Evolutionary conservation across 169 alveolate species (phyloP).

Genomic region (Hammondia hammondi): DNA sequence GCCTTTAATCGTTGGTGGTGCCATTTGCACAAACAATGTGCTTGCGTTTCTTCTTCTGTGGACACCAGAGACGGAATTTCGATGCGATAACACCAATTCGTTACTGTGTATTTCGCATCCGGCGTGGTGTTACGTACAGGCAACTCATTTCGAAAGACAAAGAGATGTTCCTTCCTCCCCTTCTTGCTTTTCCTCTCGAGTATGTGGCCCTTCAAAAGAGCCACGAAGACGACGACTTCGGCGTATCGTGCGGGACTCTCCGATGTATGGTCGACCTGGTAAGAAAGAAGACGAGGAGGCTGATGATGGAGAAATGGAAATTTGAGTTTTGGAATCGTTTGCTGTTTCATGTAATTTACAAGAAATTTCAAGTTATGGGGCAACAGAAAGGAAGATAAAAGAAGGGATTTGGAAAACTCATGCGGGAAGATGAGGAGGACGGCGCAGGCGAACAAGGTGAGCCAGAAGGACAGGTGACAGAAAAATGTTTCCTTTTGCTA

Average conservation of each 20-base stretch:
- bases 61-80: too few species aligned
- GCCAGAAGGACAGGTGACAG: background rate
- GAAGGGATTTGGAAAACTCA: too few species aligned
- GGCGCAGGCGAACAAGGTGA: background rate
- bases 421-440: too few species aligned
- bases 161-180: conserved; percentile 47
- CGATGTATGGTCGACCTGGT: conserved; percentile 56
- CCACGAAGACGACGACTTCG: conserved; percentile 23
- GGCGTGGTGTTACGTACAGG: background rate
- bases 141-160: conserved; percentile 40
- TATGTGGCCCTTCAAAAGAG: conserved; percentile 31
- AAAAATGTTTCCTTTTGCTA: background rate
- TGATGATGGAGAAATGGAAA: too few species aligned
- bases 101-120: background rate
- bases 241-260: conserved; percentile 55
- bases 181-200: conserved; percentile 44
- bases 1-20: too few species aligned
- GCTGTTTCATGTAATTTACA: too few species aligned
- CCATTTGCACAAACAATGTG: too few species aligned
- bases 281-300: background rate
- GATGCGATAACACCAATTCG: too few species aligned
- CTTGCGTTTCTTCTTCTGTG: too few species aligned
- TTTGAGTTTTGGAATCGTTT: too few species aligned
- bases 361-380: too few species aligned
- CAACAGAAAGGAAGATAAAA: too few species aligned